Evolutionary conservation across 306 rosid species (phyloP), one percentile per base, ranked within the genome.

Genomic region (Spatholobus suberectus): DNA sequence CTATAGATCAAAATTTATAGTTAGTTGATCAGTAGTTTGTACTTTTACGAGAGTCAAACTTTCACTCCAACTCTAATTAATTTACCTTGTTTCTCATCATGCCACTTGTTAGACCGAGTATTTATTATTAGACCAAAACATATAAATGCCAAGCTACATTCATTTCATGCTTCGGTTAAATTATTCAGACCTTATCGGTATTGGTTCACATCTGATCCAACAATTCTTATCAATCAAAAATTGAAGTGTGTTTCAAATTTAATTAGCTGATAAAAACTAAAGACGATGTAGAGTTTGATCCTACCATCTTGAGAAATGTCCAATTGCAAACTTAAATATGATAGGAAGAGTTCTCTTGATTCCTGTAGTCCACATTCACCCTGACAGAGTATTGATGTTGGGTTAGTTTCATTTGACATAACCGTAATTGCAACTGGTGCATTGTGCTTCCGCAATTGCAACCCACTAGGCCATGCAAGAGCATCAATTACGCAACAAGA

Each of bases 401-500:
- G 40, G 10, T 76, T 40, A 17, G 65, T 29, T 47, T 23, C 13
- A n/a, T n/a, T 77, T 5, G 66, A 49, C 75, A 49, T 13, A 61
- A 61, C 12, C 34, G 2, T 32, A 23, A 49, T 67, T 41, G 67
- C 1, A 51, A 78, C 20, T 23, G 75, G 27, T 78, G 67, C 76
- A 52, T 12, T 46, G 32, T 29, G 66, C 4, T 65, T 47, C 26
- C 51, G 58, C 5, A 27, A 34, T 79, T 51, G 76, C 49, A 67
- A 62, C 10, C 40, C n/a, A 78, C 26, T 61, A 76, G 78, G 84
- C 51, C 78, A 79, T 52, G 77, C 58, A 79, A 40, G 76, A 79
- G 17, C 18, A 77, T 65, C 13, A 54, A 52, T 4, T 26, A 76
- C 29, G 41, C 76, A 81, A 55, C 27, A n/a, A 49, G 62, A 73